phyloP scores from a whole-genome alignment of 2,329 filamentous ascomycete species.

The Sporothrix euskadiensis region DNA sequence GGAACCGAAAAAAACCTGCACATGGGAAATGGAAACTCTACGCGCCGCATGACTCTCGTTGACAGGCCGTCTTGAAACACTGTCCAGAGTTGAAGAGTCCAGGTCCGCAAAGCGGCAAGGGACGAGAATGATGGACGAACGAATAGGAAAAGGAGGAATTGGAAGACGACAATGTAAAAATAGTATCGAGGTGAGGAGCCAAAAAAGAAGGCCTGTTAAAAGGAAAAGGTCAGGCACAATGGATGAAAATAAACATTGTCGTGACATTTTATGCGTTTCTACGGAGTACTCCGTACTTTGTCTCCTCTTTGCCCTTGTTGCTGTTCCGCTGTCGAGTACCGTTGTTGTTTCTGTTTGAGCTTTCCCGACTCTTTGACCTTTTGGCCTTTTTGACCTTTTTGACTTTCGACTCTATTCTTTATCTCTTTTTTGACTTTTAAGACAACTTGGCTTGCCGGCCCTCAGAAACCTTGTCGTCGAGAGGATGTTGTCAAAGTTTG shows the following conservation, averaged over 20 bases:
- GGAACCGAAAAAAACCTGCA: neutral
- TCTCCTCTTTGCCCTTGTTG: neutral
- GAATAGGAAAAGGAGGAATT: neutral
- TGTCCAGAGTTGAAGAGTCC: neutral
- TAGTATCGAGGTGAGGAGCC: neutral
- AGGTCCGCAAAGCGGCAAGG: constrained; percentile 2
- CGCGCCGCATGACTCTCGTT: constrained; percentile 21
- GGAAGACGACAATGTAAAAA: neutral
- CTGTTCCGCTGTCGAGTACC: neutral
- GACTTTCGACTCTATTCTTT: neutral
- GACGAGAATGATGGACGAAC: neutral
- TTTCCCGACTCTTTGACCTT: neutral
- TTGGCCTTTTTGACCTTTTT: neutral
- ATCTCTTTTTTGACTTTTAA: neutral
- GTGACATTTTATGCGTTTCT: constrained; percentile 16
- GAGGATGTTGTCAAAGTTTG: neutral
- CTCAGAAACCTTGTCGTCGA: neutral
- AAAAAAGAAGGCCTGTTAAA: neutral
- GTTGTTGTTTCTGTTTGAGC: neutral
- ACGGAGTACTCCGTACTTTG: neutral
- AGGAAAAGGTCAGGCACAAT: neutral
- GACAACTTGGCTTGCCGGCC: neutral
- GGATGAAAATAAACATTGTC: constrained; percentile 2
- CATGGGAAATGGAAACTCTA: constrained; percentile 19
- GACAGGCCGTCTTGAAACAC: constrained; percentile 15